Base-by-base conservation (phyloP, 2,329 filamentous ascomycete species). In the Colletotrichum ledebouriae region DNA sequence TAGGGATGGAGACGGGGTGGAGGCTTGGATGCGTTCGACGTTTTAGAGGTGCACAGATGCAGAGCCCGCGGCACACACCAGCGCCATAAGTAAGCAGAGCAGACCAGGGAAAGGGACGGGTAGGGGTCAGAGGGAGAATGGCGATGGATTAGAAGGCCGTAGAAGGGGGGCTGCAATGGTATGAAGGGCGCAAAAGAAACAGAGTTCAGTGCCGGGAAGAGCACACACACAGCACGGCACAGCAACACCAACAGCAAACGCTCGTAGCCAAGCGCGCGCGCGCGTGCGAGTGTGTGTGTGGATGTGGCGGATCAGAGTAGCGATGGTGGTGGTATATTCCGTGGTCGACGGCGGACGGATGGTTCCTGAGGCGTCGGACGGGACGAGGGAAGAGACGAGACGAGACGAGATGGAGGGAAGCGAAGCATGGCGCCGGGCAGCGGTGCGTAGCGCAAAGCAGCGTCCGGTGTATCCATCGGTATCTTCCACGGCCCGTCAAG, bases 41-140 rank as follows among this genome's bases (percentile, higher is more conserved):
- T 59, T 71, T 69, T 70, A 52, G 57, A 60, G 62, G 69, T 63
- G 70, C 71, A 73, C 66, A 72, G 67, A 65, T 69, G 61, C 37
- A 25, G 34, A 25, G 68, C 57, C 63, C 41, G 29, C 29, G 41
- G 64, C 39, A 39, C 66, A 44, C 61, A 68, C 61, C 60, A 62
- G 47, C 34, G 41, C 49, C 25, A 66, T 39, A 39, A 39, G 37
- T 15, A 56, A 33, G 34, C 25, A 70, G 59, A 39, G 50, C 62
- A 64, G 22, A 42, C 20, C 59, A 49, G 42, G 59, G 42, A 55
- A 46, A 58, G 25, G 49, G 47, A 59, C 34, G 25, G 17, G 25
- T 10, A 29, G 49, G 55, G 34, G 39, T n/a, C n/a, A 58, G 60
- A 57, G 34, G 61, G 9, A 59, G 22, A 42, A 42, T 29, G 34